These are phyloP conservation scores for Mycosphaerella arachidis DNA, from an alignment of 2,329 filamentous ascomycete species.

Conservation along the genomic window DNA sequence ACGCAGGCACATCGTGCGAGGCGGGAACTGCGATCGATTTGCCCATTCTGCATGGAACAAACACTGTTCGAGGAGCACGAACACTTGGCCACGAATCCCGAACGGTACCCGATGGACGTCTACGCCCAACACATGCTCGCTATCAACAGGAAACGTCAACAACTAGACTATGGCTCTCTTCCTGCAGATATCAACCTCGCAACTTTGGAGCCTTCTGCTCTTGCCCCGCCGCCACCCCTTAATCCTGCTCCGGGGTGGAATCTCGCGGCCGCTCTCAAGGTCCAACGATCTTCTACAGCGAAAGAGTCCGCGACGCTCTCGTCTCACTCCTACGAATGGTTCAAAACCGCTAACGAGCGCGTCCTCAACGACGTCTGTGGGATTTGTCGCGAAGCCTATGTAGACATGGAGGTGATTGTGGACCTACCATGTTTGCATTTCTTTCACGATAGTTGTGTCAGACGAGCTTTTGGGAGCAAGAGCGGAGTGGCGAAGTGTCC, in stretches of 20 bases:
- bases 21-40: background rate
- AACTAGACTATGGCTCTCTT: background rate
- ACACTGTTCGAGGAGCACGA: constrained; percentile 5
- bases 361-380: constrained; percentile 4
- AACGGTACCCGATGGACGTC: background rate
- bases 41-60: constrained; percentile 8
- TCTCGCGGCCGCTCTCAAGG: background rate
- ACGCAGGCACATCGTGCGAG: background rate
- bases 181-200: background rate
- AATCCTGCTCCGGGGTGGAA: background rate
- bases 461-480: background rate
- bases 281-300: background rate
- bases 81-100: background rate
- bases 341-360: constrained; percentile 2
- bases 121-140: background rate
- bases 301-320: background rate
- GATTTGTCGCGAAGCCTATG: constrained; percentile 3
- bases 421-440: constrained; percentile 7
- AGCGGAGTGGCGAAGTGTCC: background rate
- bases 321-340: constrained; percentile 2
- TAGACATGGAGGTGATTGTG: constrained; percentile 1
- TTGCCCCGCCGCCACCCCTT: background rate
- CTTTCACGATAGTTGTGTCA: constrained; percentile 5
- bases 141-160: constrained; percentile 1
- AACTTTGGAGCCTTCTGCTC: background rate